Conservation (phyloP, 148 eudicot genomes). For the Linanthus parryae region DNA sequence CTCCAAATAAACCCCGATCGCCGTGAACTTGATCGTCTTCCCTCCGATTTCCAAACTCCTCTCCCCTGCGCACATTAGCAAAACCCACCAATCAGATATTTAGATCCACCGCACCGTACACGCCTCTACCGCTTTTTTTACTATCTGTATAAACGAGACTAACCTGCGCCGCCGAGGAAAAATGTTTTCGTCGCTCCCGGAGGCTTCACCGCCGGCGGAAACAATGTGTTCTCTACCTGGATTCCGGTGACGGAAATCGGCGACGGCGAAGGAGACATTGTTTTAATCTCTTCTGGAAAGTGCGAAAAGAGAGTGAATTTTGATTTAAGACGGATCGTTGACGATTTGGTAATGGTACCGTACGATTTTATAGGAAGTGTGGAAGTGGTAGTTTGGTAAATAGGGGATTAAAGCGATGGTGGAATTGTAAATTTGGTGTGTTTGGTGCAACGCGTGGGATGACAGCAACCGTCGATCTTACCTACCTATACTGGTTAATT, state of each 20-base stretch:
- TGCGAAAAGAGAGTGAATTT: too few relatives aligned
- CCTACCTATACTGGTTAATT: too few relatives aligned
- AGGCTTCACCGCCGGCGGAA: constrained; percentile 55
- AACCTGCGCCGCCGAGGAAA: constrained; percentile 82
- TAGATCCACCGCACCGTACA: not conserved
- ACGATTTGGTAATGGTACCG: too few relatives aligned
- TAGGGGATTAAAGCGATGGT: too few relatives aligned
- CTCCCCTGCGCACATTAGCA: constrained; percentile 42
- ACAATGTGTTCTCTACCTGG: constrained; percentile 41
- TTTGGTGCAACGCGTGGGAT: too few relatives aligned
- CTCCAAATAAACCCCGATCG: constrained; percentile 66
- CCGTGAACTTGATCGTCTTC: constrained; percentile 52
- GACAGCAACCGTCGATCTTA: too few relatives aligned
- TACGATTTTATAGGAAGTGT: too few relatives aligned
- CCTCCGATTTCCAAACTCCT: constrained; percentile 65
- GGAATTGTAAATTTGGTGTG: too few relatives aligned
- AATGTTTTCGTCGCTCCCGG: constrained; percentile 50
- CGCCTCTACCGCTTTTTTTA: not conserved
- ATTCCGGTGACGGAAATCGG: constrained; percentile 24
- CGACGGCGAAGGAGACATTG: constrained; percentile 20
- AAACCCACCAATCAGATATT: not conserved
- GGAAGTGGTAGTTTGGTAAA: too few relatives aligned
- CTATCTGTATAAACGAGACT: not conserved
- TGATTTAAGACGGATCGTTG: too few relatives aligned
- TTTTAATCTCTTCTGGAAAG: too few relatives aligned